Evolutionary conservation across 352 stramenopile species (phyloP).

Genomic region (Pythium aquatile): DNA sequence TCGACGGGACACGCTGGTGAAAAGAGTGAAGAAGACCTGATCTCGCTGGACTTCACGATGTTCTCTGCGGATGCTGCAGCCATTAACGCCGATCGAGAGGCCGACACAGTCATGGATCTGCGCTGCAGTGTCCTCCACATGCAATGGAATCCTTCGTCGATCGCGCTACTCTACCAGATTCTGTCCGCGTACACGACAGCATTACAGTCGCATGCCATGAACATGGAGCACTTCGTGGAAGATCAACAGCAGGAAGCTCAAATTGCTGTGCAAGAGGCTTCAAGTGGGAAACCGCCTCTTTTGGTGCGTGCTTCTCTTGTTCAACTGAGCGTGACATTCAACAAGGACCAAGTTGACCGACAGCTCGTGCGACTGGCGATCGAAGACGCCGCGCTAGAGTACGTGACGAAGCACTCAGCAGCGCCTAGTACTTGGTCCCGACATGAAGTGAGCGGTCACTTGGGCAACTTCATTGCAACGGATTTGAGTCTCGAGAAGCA

Average conservation of each 20-base stretch:
- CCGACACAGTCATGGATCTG: constrained; percentile 49
- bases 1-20: constrained; percentile 38
- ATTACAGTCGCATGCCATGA: constrained; percentile 38
- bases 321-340: constrained; percentile 78
- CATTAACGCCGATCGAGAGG: constrained; percentile 13
- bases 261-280: too few relatives aligned
- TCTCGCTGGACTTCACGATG: constrained; percentile 48
- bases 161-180: constrained; percentile 74
- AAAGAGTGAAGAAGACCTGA: constrained; percentile 34
- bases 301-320: constrained; percentile 63
- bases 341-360: constrained; percentile 74
- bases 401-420: constrained; percentile 19
- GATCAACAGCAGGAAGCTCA: background rate
- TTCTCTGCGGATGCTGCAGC: constrained; percentile 26
- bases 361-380: constrained; percentile 64
- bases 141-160: constrained; percentile 85
- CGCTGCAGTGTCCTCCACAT: constrained; percentile 72
- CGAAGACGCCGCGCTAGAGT: constrained; percentile 52
- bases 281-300: constrained; percentile 22
- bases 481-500: constrained; percentile 77
- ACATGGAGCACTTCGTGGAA: background rate
- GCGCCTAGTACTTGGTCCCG: background rate
- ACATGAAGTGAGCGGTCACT: constrained; percentile 32
- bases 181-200: constrained; percentile 53
- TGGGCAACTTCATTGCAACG: constrained; percentile 73